Evolutionary conservation across 2,329 filamentous ascomycete genomes (phyloP).

Genomic region (Waltergamsia citrina): DNA sequence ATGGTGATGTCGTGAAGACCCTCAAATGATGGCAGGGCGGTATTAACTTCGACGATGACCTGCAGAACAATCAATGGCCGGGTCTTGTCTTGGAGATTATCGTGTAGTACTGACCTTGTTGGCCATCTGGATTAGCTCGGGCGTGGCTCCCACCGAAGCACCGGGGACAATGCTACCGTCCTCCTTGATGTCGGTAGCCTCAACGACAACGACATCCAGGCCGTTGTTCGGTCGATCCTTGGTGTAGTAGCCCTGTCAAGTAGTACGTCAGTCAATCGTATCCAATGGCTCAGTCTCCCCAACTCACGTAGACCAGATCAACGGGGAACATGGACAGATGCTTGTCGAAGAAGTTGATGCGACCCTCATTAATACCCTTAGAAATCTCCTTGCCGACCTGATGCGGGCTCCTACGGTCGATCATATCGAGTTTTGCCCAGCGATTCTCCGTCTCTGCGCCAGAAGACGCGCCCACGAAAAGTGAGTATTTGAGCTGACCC

Average conservation of each 20-base stretch:
- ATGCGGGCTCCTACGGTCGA: conserved; percentile 73
- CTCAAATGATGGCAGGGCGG: conserved; percentile 72
- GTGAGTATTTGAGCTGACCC: conserved; percentile 74
- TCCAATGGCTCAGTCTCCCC: background rate
- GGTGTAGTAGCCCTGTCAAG: conserved; percentile 64
- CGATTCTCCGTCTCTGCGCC: conserved; percentile 86
- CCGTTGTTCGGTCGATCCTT: conserved; percentile 65
- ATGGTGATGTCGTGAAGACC: conserved; percentile 87
- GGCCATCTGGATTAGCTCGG: conserved; percentile 81
- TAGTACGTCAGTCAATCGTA: conserved; percentile 8
- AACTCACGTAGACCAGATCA: conserved; percentile 66
- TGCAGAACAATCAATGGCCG: conserved; percentile 12
- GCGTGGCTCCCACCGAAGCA: conserved; percentile 75
- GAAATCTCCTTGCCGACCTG: conserved; percentile 87
- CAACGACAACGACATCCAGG: conserved; percentile 76
- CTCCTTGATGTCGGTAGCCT: conserved; percentile 79
- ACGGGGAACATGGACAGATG: conserved; percentile 88
- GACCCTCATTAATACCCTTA: conserved; percentile 80
- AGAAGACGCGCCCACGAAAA: conserved; percentile 85
- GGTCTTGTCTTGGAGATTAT: too few species aligned
- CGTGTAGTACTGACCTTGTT: conserved; percentile 70
- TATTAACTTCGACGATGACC: conserved; percentile 91
- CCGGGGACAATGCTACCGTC: conserved; percentile 85
- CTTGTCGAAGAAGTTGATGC: conserved; percentile 91
- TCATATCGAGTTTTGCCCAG: conserved; percentile 88